Conservation (phyloP, 2,329 filamentous ascomycete species). For the Immersiporthe knoxdaviesiana region DNA sequence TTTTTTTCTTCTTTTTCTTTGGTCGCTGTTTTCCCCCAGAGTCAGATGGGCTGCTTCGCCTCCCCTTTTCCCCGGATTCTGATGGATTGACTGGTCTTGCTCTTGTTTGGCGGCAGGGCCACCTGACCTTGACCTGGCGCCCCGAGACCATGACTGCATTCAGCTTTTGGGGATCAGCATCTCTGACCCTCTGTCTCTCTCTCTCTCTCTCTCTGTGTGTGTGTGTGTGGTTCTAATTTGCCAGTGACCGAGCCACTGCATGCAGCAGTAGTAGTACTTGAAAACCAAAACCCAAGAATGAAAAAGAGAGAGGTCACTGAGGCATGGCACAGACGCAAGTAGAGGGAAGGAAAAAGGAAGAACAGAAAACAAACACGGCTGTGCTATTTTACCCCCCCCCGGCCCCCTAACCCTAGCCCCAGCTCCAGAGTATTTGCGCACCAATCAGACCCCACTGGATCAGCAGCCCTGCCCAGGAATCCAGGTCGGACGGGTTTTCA, state of each 20-base stretch:
- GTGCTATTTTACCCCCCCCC: not conserved
- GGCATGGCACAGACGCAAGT: not conserved
- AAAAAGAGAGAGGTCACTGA: not conserved
- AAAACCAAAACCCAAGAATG: too few relatives aligned
- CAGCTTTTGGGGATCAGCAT: not conserved
- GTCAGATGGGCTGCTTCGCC: slow-evolving; percentile 24
- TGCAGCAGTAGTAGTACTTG: too few relatives aligned
- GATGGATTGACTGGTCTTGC: not conserved
- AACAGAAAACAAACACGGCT: not conserved
- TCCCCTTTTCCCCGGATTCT: slow-evolving; percentile 14
- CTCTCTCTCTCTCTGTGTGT: too few relatives aligned
- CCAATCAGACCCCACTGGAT: slow-evolving; percentile 1
- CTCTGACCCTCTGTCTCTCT: not conserved
- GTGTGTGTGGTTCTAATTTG: not conserved
- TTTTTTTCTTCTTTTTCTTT: not conserved
- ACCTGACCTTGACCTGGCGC: slow-evolving; percentile 5
- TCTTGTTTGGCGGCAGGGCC: not conserved
- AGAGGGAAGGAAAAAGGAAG: not conserved
- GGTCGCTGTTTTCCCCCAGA: slow-evolving; percentile 17
- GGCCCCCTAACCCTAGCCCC: not conserved
- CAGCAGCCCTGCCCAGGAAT: not conserved
- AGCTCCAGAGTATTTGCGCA: slow-evolving; percentile 14
- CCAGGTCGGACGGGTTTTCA: not conserved
- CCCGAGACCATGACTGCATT: slow-evolving; percentile 1
- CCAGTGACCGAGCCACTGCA: not conserved